These are phyloP conservation scores for Penstemon davidsonii DNA, from an alignment of 257 asterid species.

Conservation along the genomic window DNA sequence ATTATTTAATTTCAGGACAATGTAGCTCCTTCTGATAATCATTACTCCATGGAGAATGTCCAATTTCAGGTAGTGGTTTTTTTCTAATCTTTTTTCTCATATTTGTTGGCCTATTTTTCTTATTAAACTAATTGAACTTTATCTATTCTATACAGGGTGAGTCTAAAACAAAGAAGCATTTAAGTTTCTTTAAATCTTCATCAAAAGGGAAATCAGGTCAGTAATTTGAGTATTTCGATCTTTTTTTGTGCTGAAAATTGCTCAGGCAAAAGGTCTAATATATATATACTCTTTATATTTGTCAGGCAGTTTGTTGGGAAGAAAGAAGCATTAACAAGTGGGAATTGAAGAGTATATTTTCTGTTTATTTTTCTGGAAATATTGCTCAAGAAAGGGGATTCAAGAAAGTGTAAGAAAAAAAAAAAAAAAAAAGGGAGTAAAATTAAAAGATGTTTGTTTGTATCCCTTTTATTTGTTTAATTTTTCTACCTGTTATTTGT, in stretches of 20 bases:
- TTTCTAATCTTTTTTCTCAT: background rate
- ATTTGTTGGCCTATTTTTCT: background rate
- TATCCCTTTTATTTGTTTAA: slow-evolving; percentile 37
- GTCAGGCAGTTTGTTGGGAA: slow-evolving; percentile 58
- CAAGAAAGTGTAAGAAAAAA: slow-evolving; percentile 33
- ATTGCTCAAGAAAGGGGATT: slow-evolving; percentile 31
- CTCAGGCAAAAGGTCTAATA: background rate
- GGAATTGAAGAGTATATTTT: slow-evolving; percentile 28
- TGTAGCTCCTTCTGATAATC: slow-evolving; percentile 37
- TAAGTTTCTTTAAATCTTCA: slow-evolving; percentile 56
- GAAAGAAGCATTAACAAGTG: slow-evolving; percentile 50
- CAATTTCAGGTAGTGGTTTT: slow-evolving; percentile 45
- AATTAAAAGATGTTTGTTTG: slow-evolving; percentile 50
- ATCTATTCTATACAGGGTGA: slow-evolving; percentile 44
- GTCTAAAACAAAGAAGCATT: slow-evolving; percentile 54
- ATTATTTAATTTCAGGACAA: slow-evolving; percentile 43
- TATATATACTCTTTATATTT: slow-evolving; percentile 3
- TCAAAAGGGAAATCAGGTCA: slow-evolving; percentile 52
- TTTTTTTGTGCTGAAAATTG: background rate
- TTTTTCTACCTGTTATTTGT: slow-evolving; percentile 44
- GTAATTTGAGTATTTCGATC: slow-evolving; percentile 14
- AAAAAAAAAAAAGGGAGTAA: slow-evolving; percentile 34
- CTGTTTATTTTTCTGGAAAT: slow-evolving; percentile 31
- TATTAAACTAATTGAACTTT: background rate
- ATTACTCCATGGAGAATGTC: slow-evolving; percentile 35